Base-by-base conservation (phyloP, 768 basidiomycete genomes). In the Clitopilus passeckerianus region DNA sequence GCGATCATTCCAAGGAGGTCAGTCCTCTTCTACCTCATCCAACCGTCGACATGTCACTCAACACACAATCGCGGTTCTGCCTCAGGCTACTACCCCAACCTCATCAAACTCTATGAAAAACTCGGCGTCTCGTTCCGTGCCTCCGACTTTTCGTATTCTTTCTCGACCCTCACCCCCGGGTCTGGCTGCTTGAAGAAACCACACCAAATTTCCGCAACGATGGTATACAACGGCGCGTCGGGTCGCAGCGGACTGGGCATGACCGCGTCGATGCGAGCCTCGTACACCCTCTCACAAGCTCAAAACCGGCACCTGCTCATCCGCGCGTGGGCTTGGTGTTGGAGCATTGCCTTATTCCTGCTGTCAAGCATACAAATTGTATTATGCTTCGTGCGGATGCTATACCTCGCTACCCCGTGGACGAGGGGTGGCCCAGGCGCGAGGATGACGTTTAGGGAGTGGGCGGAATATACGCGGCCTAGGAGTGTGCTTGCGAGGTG, bases 1-100 rank as follows among this genome's bases (percentile, higher is more conserved):
- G 90, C 74, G 90, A 41, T 86, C 86, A 0, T 91, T 92, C 67
- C 89, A 92, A 77, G 86, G 86, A 74, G 88, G 89, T 86, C 57
- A 55, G 81, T 30, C 24, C 50, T 27, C 54, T 5, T 30, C 22
- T 24, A 55, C 23, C 16, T 10, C 6, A 18, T 33, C 34, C 6
- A 24, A 10, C 5, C 30, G 16, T 16, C 8, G 33, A 7, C 4
- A 5, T 34, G n/a, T 6, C 14, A 1, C 33, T 34, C 9, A 55
- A 14, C 16, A 24, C 1, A 14, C 7, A 24, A 24, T 53, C 33
- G 56, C 18, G 9, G 22, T 59, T 30, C 27, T 7, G 27, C 27
- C 27, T 57, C 60, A 89, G 89, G 90, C 0, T 91, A 91, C 69
- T 91, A 92, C 68, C 81, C 81, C 0, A 80, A 83, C 50, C 75